A percentile compares a stretch with the other conserved stretches of the same genome.
phyloP scores from a whole-genome alignment of 2,329 filamentous ascomycete species.

The Endoconidiophora laricicola region DNA sequence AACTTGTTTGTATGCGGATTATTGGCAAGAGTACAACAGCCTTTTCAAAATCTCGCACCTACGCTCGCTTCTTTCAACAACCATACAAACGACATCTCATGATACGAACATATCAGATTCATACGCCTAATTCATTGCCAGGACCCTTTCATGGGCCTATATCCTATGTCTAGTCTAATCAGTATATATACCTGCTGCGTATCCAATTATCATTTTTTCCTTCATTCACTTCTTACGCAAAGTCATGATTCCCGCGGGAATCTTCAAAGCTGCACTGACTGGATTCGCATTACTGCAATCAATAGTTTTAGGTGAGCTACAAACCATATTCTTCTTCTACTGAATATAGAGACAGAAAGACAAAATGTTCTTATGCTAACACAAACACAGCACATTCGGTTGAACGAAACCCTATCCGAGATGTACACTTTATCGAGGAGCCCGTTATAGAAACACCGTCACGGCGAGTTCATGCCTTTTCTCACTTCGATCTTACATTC shows the following conservation, averaged over 20 bases:
- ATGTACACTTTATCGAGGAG: constrained; percentile 57
- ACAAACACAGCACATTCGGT: constrained; percentile 45
- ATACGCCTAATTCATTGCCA: too few species aligned
- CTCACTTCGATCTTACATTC: constrained; percentile 75
- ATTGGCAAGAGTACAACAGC: too few species aligned
- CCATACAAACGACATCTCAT: too few species aligned
- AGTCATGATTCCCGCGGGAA: constrained; percentile 4
- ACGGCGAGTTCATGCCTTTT: constrained; percentile 62
- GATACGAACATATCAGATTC: too few species aligned
- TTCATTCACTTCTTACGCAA: not conserved
- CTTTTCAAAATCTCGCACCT: too few species aligned
- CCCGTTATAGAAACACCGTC: constrained; percentile 63
- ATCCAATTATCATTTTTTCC: not conserved
- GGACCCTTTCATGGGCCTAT: too few species aligned
- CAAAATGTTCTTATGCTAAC: constrained; percentile 1
- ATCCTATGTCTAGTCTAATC: too few species aligned
- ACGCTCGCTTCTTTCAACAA: too few species aligned
- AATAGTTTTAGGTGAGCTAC: constrained; percentile 7
- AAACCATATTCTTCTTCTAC: not conserved
- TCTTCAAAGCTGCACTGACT: constrained; percentile 2
- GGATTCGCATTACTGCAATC: constrained; percentile 8
- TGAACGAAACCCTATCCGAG: constrained; percentile 58
- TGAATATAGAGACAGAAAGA: not conserved
- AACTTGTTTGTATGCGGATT: too few species aligned
- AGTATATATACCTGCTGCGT: not conserved